Evolutionary conservation across 2,329 filamentous ascomycete genomes (phyloP).

Genomic region (Alternaria triticimaculans): DNA sequence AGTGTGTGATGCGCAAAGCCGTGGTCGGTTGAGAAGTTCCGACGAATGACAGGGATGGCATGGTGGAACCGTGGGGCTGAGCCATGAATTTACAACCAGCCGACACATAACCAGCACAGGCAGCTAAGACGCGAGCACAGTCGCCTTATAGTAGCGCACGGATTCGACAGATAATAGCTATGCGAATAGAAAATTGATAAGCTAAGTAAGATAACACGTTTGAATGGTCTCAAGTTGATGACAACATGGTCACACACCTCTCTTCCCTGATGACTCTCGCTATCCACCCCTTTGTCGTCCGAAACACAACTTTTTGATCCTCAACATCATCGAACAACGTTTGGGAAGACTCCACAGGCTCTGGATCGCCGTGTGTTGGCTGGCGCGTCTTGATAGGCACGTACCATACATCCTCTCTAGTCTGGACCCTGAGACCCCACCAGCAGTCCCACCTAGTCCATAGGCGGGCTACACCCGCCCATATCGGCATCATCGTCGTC

Average conservation of each 20-base stretch:
- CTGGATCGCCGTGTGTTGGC: neutral
- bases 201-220: neutral
- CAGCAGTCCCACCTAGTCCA: neutral
- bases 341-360: neutral
- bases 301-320: too few species aligned
- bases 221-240: neutral
- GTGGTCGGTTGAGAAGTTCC: neutral
- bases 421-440: neutral
- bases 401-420: neutral
- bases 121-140: neutral
- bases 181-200: neutral
- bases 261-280: neutral
- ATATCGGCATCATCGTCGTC: neutral
- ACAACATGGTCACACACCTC: neutral
- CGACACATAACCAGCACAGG: neutral
- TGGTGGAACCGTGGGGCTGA: neutral
- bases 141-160: neutral
- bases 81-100: neutral
- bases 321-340: too few species aligned
- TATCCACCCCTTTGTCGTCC: neutral
- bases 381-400: too few species aligned
- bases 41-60: neutral
- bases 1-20: neutral
- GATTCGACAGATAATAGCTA: neutral
- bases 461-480: neutral